Base-by-base conservation (phyloP, 2,329 filamentous ascomycete species). In the Fusarium setosum region DNA sequence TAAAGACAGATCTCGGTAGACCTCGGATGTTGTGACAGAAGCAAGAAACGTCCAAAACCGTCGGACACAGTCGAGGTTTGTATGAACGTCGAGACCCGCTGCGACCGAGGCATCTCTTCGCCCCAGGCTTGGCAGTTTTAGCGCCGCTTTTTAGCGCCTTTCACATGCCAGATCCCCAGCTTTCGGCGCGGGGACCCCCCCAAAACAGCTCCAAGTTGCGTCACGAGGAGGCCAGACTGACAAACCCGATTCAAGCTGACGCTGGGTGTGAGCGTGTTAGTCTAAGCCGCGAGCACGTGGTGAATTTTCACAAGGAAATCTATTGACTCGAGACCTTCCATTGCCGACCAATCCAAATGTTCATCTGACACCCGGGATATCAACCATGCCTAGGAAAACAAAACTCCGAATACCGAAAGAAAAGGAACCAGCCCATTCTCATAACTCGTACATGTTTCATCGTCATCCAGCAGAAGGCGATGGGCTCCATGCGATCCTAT, bases 91-190 rank as follows among this genome's bases (percentile, higher is more conserved):
- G 61, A 63, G 67, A 63, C 63, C 66, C 70, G 68, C 69, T 70
- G 69, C 63, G 73, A 69, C 73, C 74, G 74, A 76, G 75, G 74
- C 74, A 76, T 72, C 71, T 74, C 56, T 59, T 57, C 48, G 68
- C 65, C 63, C 63, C 59, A 53, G 68, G 45, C 63, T 67, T 67
- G 65, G 70, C 69, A 32, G 47, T 47, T 55, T 48, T 67, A 65
- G 72, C 60, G 69, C 37, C 69, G n/a, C 17, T 20, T 49, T 47
- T 57, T 71, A 69, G 74, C 63, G 73, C 48, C 63, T 71, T 73
- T 76, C 74, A 76, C 74, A 76, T 76, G 74, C 64, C 42, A 69
- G 52, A 55, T 51, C 66, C 70, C 71, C 71, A 71, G 66, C 68
- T 71, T 73, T 69, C 48, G 60, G 58, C 60, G 56, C 52, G 67